Percentiles rank a stretch among this genome's conserved stretches.
Conservation (phyloP, 2,329 filamentous ascomycete species). For the Fusarium coicis region DNA sequence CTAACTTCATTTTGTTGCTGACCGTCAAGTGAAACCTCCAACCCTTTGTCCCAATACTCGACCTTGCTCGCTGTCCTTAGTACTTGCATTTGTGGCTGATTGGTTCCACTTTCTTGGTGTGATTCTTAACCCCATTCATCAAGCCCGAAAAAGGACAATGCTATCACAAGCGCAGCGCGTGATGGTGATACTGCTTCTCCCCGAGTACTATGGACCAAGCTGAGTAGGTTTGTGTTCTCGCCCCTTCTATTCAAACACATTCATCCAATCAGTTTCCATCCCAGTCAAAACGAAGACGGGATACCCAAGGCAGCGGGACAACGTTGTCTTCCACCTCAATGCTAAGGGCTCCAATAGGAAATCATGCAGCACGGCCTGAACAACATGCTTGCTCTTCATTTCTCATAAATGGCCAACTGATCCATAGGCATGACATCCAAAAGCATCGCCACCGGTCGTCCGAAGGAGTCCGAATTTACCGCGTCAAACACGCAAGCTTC, state of each 20-base stretch:
- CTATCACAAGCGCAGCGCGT: conserved; percentile 9
- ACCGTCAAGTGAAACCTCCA: not conserved
- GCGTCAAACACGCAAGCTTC: conserved; percentile 23
- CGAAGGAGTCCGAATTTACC: not conserved
- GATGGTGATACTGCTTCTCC: conserved; percentile 11
- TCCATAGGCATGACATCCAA: not conserved
- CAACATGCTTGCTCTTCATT: conserved; percentile 14
- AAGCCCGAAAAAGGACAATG: not conserved
- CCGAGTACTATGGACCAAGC: not conserved
- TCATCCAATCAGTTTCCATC: conserved; percentile 18
- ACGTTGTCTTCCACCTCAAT: conserved; percentile 19
- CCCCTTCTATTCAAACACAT: conserved; percentile 16
- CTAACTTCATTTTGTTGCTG: not conserved
- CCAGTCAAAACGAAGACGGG: conserved; percentile 6
- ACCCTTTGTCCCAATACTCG: not conserved
- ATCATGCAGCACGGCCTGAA: conserved; percentile 2
- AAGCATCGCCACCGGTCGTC: not conserved
- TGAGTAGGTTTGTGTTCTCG: conserved; percentile 5
- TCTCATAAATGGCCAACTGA: conserved; percentile 4
- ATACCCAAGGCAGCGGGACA: conserved; percentile 32
- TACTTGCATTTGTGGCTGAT: conserved; percentile 24
- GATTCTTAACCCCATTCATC: conserved; percentile 4
- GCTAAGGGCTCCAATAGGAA: conserved; percentile 22
- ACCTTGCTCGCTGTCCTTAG: not conserved
- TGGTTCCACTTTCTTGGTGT: conserved; percentile 23